Conservation (phyloP, 371 early-diverging fungal genomes). For the Apophysomyces sp. region DNA sequence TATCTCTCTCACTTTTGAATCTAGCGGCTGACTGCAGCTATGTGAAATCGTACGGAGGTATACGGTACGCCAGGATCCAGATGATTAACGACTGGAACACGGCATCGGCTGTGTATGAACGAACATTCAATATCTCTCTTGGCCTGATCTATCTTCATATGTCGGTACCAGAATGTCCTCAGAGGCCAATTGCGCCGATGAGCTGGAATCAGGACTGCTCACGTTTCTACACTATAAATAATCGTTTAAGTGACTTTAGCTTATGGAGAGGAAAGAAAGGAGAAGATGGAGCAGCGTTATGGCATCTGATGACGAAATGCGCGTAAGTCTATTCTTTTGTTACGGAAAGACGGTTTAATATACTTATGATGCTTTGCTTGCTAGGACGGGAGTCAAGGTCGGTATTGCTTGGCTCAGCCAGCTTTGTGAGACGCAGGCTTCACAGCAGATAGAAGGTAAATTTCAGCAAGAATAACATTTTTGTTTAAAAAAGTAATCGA, state of each 20-base stretch:
- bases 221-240: conserved; percentile 67
- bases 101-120: conserved; percentile 83
- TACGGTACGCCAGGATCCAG: conserved; percentile 60
- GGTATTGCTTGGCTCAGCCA: conserved; percentile 93
- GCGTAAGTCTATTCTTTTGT: conserved; percentile 34
- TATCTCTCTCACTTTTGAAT: not conserved
- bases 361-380: not conserved
- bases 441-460: conserved; percentile 44
- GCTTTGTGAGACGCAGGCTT: conserved; percentile 67
- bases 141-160: conserved; percentile 84
- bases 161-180: conserved; percentile 60
- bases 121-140: conserved; percentile 86
- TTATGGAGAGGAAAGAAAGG: conserved; percentile 77
- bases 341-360: not conserved
- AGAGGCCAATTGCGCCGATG: conserved; percentile 18
- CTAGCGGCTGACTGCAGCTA: conserved; percentile 80
- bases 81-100: conserved; percentile 77
- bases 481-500: not conserved
- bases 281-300: conserved; percentile 80
- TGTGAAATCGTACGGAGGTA: conserved; percentile 54
- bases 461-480: not conserved
- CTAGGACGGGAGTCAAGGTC: conserved; percentile 78
- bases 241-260: conserved; percentile 88
- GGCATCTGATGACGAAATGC: conserved; percentile 95
- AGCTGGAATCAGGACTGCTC: conserved; percentile 85